These are phyloP conservation scores for Nidularia pulvinata DNA, from an alignment of 768 basidiomycete species.

Conservation along the genomic window DNA sequence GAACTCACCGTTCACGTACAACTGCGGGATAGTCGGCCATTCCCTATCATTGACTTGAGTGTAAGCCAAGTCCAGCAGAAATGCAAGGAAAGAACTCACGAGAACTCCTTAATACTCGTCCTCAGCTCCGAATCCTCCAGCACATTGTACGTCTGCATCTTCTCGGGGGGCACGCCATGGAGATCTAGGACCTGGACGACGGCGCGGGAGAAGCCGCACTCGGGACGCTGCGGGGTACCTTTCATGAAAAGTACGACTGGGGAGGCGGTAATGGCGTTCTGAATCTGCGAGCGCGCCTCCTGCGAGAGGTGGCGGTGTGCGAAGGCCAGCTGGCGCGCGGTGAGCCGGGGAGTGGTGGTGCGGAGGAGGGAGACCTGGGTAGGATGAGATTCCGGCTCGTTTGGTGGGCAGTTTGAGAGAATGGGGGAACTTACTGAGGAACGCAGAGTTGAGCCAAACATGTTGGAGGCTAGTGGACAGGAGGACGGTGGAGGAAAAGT, in stretches of 20 bases:
- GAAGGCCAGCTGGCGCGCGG: no score
- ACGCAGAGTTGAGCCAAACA: constrained; percentile 45
- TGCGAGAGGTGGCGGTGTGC: constrained; percentile 38
- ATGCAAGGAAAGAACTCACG: constrained; percentile 55
- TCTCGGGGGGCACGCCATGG: constrained; percentile 77
- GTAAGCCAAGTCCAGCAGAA: neutral
- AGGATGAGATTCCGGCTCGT: no score
- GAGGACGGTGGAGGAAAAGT: constrained; percentile 4
- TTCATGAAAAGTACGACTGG: constrained; percentile 99
- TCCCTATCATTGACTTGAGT: constrained; percentile 49
- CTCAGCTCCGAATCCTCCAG: constrained; percentile 85
- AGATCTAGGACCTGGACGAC: constrained; percentile 89
- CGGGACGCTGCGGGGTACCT: constrained; percentile 82
- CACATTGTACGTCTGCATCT: constrained; percentile 90
- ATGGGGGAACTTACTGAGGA: constrained; percentile 37
- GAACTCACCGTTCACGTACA: constrained; percentile 95
- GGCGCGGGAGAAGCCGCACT: constrained; percentile 96
- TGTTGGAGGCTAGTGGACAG: constrained; percentile 14
- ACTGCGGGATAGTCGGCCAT: constrained; percentile 97
- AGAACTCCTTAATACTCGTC: constrained; percentile 92
- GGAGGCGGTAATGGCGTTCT: constrained; percentile 68
- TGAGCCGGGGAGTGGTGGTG: no score
- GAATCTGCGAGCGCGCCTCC: constrained; percentile 62
- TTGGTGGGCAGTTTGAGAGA: no score
- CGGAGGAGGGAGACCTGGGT: no score